Base-by-base conservation (phyloP, 192 early-diverging fungal species). In the Backusella psychrophila region DNA sequence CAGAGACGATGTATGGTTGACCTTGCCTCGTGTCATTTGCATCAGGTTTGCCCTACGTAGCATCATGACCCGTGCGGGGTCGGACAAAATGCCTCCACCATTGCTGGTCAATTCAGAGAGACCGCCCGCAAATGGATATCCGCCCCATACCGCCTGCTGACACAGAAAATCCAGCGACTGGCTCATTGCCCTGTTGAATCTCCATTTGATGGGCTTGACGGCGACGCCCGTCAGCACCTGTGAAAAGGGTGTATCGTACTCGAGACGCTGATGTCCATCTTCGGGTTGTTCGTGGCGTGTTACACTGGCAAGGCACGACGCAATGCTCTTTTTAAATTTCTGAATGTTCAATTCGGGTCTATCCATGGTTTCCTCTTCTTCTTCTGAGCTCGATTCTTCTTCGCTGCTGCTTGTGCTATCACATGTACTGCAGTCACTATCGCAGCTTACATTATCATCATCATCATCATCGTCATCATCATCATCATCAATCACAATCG, bases 41-140 rank as follows among this genome's bases (percentile, higher is more conserved):
- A 74, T 49, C 68, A 87, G 39, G 21, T 76, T 81, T 39, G 82
- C 75, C 19, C 83, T 66, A 31, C 85, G 81, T n/a, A 83, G 71
- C 26, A 84, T 75, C 67, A 85, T 80, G 4, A 85, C 70, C 52
- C 80, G 78, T 34, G 81, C 75, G 41, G 78, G 76, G 31, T 87
- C 86, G 0, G 82, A 83, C 21, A 83, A 82, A 14, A 84, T 52
- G 39, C 85, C 86, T 4, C 85, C 85, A 6, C 81, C 82, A 12
- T 75, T 75, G 11, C 77, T 79, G 0, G 80, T 77, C 5, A 81
- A 75, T 17, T 87, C 85, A 34, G 82, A 78, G 15, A 80, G 72
- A 2, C 83, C 83, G 19, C 83, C 83, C 1, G 75, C 34, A 72
- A 87, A 87, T 17, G 85, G 85, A 75, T 87, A 87, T 0, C 82